Percentiles rank a stretch among this genome's conserved stretches.
Conservation (phyloP, 306 rosid species). For the Lathyrus aphaca region DNA sequence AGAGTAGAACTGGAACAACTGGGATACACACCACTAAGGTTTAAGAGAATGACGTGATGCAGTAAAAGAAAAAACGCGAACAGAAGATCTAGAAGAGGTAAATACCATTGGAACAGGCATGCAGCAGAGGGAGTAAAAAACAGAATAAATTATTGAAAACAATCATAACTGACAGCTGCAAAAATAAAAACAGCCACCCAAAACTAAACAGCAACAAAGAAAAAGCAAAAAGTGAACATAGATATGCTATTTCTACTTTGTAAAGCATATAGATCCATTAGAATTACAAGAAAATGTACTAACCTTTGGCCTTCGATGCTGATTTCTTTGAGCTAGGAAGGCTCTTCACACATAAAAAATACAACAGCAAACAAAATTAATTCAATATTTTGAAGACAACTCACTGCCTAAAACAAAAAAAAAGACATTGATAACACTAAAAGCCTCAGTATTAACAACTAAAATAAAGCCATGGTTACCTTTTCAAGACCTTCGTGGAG, state of each 20-base stretch:
- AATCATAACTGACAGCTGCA: background rate
- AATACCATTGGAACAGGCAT: no score
- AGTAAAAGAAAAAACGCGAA: no score
- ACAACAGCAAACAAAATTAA: conserved; percentile 31
- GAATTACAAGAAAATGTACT: conserved; percentile 30
- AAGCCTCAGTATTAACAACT: background rate
- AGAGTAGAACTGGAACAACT: no score
- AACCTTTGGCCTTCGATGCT: conserved; percentile 51
- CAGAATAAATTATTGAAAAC: background rate
- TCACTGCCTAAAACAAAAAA: conserved; percentile 23
- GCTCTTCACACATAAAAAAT: conserved; percentile 40
- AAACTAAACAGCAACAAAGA: conserved; percentile 4
- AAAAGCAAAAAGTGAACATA: background rate
- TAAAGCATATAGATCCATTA: conserved; percentile 18
- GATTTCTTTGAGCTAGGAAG: conserved; percentile 48
- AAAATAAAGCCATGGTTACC: conserved; percentile 44
- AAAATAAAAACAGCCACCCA: background rate
- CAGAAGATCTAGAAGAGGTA: no score
- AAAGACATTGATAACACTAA: conserved; percentile 5
- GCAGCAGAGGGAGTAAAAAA: background rate
- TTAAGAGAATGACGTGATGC: no score
- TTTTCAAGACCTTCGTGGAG: conserved; percentile 52
- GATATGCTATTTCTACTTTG: conserved; percentile 33
- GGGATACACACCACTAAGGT: no score
- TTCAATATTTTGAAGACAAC: conserved; percentile 32